These are phyloP conservation scores for Martensiomyces pterosporus DNA, from an alignment of 192 early-diverging fungal species.

Conservation along the genomic window DNA sequence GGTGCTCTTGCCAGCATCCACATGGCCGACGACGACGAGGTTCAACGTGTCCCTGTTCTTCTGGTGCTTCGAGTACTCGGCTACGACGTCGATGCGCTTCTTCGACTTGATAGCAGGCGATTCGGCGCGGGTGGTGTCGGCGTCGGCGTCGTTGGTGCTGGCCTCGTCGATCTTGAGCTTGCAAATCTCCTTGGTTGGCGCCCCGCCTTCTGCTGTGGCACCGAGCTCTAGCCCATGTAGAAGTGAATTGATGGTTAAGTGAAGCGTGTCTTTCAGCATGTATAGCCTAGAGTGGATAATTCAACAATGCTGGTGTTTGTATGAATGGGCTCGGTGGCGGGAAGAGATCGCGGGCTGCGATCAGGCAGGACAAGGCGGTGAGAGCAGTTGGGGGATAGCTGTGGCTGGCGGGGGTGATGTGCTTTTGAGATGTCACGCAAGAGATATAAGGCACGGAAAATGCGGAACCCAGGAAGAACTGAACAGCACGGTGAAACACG, in stretches of 20 bases:
- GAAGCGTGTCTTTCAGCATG: conserved; percentile 14
- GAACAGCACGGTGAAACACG: no score
- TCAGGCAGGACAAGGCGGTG: no score
- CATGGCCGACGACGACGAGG: conserved; percentile 90
- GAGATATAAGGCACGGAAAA: no score
- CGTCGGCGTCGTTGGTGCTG: conserved; percentile 27
- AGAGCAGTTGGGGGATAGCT: no score
- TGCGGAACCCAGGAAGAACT: no score
- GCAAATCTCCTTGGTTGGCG: conserved; percentile 22
- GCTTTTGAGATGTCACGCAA: no score
- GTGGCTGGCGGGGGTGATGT: no score
- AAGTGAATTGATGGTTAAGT: conserved; percentile 1
- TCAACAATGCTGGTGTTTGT: conserved; percentile 3
- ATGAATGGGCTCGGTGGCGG: conserved; percentile 7
- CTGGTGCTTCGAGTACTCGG: conserved; percentile 34
- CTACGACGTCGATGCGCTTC: conserved; percentile 32
- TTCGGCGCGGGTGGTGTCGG: conserved; percentile 13
- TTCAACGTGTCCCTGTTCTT: conserved; percentile 67
- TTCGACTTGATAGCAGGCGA: conserved; percentile 17
- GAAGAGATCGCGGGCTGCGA: no score
- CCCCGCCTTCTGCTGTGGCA: not conserved
- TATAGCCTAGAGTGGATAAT: no score
- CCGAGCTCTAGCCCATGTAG: conserved; percentile 6
- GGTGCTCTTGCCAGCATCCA: conserved; percentile 96
- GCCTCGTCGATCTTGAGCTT: conserved; percentile 21